Conservation (phyloP, 768 basidiomycete genomes). For the Trametes villosa region DNA sequence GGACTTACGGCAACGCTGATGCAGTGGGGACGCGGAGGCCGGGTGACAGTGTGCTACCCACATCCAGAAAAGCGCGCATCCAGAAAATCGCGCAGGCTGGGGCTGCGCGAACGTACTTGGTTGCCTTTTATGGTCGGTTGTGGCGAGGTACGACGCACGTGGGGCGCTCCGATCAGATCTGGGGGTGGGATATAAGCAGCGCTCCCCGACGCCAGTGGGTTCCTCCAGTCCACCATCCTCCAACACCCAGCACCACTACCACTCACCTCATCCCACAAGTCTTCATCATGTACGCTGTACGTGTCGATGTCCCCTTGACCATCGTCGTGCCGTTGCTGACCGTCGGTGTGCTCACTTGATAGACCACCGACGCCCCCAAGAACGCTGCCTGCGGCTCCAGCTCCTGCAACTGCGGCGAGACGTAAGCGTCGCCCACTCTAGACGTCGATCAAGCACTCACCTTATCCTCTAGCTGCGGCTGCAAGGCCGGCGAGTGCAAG, state of each 20-base stretch:
- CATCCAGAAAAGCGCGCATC: constrained; percentile 19
- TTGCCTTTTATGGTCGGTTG: constrained; percentile 9
- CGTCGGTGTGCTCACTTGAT: neutral
- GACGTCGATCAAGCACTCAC: neutral
- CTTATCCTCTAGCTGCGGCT: constrained; percentile 50
- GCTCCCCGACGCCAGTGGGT: neutral
- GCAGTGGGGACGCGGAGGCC: neutral
- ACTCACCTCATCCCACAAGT: constrained; percentile 2
- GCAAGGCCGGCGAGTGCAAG: constrained; percentile 68
- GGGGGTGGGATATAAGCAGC: constrained; percentile 21
- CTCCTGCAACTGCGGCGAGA: constrained; percentile 56
- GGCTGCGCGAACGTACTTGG: constrained; percentile 13
- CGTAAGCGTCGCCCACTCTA: constrained; percentile 36
- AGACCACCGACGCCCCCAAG: constrained; percentile 39
- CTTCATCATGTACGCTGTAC: constrained; percentile 25
- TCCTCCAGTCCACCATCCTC: constrained; percentile 13
- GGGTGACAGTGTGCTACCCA: constrained; percentile 3
- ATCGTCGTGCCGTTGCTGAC: neutral
- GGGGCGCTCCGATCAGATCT: constrained; percentile 12
- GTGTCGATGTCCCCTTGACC: neutral
- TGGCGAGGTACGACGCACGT: constrained; percentile 5
- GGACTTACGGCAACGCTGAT: constrained; percentile 15
- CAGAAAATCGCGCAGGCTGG: constrained; percentile 20
- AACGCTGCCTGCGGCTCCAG: constrained; percentile 52
- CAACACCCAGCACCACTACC: constrained; percentile 9